phyloP scores from a whole-genome alignment of 2,329 filamentous ascomycete genomes.

The Grosmannia serpens region DNA sequence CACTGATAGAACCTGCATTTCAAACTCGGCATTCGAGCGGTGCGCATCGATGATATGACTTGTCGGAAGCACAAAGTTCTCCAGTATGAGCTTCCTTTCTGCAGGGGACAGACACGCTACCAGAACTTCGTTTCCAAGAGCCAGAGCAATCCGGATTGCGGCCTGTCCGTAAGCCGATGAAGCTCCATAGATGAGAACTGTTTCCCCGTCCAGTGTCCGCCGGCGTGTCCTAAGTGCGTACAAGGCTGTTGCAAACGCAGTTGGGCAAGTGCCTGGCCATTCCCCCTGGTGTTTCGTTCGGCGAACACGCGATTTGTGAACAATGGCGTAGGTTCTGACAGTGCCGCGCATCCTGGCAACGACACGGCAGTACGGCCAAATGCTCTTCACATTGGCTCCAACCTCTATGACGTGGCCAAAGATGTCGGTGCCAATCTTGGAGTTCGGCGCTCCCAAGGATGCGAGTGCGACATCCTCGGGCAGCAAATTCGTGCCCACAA shows the following conservation, averaged over 20 bases:
- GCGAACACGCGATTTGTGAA: constrained; percentile 25
- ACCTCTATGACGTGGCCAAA: constrained; percentile 23
- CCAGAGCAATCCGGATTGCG: constrained; percentile 27
- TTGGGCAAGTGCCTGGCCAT: constrained; percentile 20
- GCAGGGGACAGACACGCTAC: constrained; percentile 23
- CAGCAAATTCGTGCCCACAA: constrained; percentile 23
- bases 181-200: constrained; percentile 31
- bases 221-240: constrained; percentile 27
- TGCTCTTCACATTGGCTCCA: constrained; percentile 20
- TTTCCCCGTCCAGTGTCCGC: constrained; percentile 16
- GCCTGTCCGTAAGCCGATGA: constrained; percentile 31
- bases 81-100: constrained; percentile 26
- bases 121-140: constrained; percentile 22
- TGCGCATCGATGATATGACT: constrained; percentile 23
- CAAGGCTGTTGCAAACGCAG: constrained; percentile 28
- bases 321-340: constrained; percentile 21
- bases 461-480: constrained; percentile 24
- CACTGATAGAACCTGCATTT: constrained; percentile 17
- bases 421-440: constrained; percentile 23
- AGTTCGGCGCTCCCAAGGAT: neutral
- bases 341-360: constrained; percentile 26
- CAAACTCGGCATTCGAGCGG: neutral
- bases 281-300: constrained; percentile 12
- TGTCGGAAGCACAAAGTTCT: constrained; percentile 10
- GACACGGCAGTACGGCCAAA: constrained; percentile 29